Base-by-base conservation (phyloP, 2,329 filamentous ascomycete species). In the Aspergillus nomiae region DNA sequence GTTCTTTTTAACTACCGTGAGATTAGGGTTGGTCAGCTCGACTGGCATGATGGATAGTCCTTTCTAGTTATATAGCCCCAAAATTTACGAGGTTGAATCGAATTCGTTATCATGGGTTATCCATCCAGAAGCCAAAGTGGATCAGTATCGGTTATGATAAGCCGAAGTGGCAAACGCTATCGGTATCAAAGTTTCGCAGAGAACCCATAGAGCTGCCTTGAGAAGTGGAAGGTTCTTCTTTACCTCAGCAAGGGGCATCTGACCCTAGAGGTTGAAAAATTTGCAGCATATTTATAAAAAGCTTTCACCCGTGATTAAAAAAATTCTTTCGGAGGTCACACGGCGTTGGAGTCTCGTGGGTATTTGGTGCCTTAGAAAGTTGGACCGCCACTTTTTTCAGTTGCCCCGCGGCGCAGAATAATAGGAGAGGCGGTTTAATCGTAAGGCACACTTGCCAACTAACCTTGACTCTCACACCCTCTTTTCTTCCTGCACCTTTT, bases 1-100 rank as follows among this genome's bases (percentile, higher is more conserved):
- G 43, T 62, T 60, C 34, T 28, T 60, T 62, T 62, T 63, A 61
- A 56, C 56, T 64, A 50, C 57, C 46, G 32, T 54, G 51, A 51
- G n/a, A 30, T 34, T 53, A 53, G 30, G 26, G 21, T 50, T 28
- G 28, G 28, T 32, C 48, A 32, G 48, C 16, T 30, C 48, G 48
- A 54, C 32, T 36, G 32, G n/a, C 14, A 54, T 36, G 24, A 54
- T 54, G 30, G 12, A 36, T 32, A 9, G 11, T 51, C 4, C 32
- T 54, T 36, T 34, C 14, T 28, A 12, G 24, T 14, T 53, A 53
- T 53, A n/a, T 21, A 48, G 45, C 12, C 26, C 26, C 16, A 14
- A 16, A n/a, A 10, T 6, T 30, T 8, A 28, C 12, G 26, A 51
- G 26, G n/a, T 24, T 46, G 21, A 28, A 48, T 48, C 24, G 28